phyloP scores from a whole-genome alignment of 208 protist genomes.

The Hexamita inflata region DNA sequence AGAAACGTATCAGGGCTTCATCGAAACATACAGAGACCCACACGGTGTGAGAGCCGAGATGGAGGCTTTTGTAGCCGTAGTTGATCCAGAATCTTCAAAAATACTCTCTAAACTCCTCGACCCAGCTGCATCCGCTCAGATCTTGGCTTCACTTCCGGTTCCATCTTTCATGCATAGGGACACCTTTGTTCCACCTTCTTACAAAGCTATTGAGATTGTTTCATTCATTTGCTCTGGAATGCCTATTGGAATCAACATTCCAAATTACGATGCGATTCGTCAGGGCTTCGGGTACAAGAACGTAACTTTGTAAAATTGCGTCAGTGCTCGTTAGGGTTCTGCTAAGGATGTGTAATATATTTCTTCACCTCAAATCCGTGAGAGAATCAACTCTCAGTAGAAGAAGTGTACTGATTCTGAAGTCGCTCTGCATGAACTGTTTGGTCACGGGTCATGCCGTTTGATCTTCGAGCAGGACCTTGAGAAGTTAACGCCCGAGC shows the following conservation, averaged over 20 bases:
- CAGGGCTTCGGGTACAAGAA: conserved; percentile 42
- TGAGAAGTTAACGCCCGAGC: not conserved
- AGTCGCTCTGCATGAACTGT: conserved; percentile 43
- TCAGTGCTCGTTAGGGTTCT: not conserved
- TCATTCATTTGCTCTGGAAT: conserved; percentile 34
- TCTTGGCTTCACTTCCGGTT: conserved; percentile 32
- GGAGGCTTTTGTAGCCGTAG: conserved; percentile 40
- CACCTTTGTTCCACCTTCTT: conserved; percentile 38
- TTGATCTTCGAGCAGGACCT: conserved; percentile 30
- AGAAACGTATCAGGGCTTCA: conserved; percentile 42
- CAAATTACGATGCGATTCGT: conserved; percentile 47
- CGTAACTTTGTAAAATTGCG: conserved; percentile 43
- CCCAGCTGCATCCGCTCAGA: not conserved
- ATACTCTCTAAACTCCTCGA: conserved; percentile 31
- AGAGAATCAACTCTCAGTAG: not conserved
- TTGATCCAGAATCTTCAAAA: conserved; percentile 25
- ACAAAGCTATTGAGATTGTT: conserved; percentile 41
- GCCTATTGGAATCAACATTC: conserved; percentile 48
- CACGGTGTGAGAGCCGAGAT: conserved; percentile 38
- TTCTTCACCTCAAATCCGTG: not conserved
- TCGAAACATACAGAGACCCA: conserved; percentile 46
- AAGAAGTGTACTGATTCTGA: conserved; percentile 5
- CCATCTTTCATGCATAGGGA: conserved; percentile 31
- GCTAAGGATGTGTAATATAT: no score
- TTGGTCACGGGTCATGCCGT: conserved; percentile 38